phyloP scores from a whole-genome alignment of 768 basidiomycete genomes.

The Chlorophyllum brunneum region DNA sequence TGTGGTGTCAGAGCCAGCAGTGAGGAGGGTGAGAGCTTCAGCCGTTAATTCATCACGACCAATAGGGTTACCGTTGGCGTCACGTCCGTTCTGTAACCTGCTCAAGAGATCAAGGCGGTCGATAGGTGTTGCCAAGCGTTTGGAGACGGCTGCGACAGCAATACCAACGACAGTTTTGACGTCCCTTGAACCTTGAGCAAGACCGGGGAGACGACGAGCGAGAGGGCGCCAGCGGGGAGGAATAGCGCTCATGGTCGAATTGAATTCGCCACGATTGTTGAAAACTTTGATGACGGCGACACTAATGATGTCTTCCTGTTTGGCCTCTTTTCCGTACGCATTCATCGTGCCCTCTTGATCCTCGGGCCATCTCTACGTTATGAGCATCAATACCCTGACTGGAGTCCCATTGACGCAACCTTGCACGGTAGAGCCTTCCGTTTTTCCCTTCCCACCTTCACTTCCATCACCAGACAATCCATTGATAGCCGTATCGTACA shows the following conservation, averaged over 20 bases:
- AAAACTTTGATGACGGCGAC: slow-evolving; percentile 83
- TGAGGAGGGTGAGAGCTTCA: slow-evolving; percentile 81
- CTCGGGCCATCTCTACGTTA: slow-evolving; percentile 47
- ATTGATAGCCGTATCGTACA: slow-evolving; percentile 52
- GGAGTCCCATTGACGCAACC: slow-evolving; percentile 20
- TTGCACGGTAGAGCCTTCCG: slow-evolving; percentile 71
- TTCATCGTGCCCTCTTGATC: slow-evolving; percentile 51
- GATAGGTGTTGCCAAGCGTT: slow-evolving; percentile 60
- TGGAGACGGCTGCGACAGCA: slow-evolving; percentile 73
- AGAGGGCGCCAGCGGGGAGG: slow-evolving; percentile 69
- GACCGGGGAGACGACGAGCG: slow-evolving; percentile 69
- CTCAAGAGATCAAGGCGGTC: slow-evolving; percentile 80
- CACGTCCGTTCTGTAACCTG: slow-evolving; percentile 74
- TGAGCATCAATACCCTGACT: slow-evolving; percentile 8
- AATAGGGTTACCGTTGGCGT: slow-evolving; percentile 77
- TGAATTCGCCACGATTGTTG: slow-evolving; percentile 87
- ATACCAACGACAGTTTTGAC: slow-evolving; percentile 75
- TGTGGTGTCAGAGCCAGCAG: slow-evolving; percentile 90
- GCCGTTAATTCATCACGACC: slow-evolving; percentile 81
- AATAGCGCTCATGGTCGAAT: slow-evolving; percentile 80
- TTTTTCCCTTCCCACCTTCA: slow-evolving; percentile 54
- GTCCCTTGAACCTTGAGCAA: slow-evolving; percentile 57
- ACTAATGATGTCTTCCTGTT: slow-evolving; percentile 42
- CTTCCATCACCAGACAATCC: slow-evolving; percentile 56
- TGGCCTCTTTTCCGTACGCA: slow-evolving; percentile 43